Evolutionary conservation across 2,329 filamentous ascomycete genomes (phyloP).

Genomic region (Botryosphaeria agaves): DNA sequence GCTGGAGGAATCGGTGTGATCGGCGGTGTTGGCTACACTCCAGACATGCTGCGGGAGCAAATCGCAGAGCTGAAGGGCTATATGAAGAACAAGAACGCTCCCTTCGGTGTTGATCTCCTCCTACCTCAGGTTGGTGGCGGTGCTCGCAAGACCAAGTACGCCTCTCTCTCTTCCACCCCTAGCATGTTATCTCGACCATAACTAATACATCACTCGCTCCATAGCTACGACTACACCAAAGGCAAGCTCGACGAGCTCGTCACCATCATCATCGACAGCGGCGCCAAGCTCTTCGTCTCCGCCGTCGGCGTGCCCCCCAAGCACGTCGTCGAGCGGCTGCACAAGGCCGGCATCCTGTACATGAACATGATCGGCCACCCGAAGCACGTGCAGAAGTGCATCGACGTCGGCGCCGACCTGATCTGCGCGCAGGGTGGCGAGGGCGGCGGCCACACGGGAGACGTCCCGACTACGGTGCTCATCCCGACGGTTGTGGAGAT

Average conservation of each 20-base stretch:
- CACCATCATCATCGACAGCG: constrained; percentile 82
- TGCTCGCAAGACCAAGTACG: constrained; percentile 83
- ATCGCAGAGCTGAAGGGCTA: constrained; percentile 85
- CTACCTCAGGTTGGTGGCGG: constrained; percentile 88
- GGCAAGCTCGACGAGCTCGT: constrained; percentile 86
- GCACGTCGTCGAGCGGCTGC: constrained; percentile 74
- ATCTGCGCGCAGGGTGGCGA: constrained; percentile 98
- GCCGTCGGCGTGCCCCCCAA: constrained; percentile 89
- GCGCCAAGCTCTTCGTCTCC: constrained; percentile 86
- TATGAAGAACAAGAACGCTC: constrained; percentile 77
- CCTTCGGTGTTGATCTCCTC: constrained; percentile 87
- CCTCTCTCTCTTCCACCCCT: neutral
- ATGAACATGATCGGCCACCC: constrained; percentile 99
- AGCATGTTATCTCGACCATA: neutral
- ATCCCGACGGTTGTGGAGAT: constrained; percentile 84
- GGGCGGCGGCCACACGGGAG: constrained; percentile 89
- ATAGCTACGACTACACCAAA: constrained; percentile 98
- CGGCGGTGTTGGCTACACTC: constrained; percentile 87
- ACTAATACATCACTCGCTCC: constrained; percentile 4
- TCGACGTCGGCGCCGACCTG: constrained; percentile 81
- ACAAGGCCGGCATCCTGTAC: constrained; percentile 75
- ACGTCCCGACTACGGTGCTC: constrained; percentile 79
- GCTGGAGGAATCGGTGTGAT: constrained; percentile 94
- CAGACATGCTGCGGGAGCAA: constrained; percentile 92
- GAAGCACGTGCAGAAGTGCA: constrained; percentile 94